Evolutionary conservation across 176 grass and related monocot genomes (phyloP).

Genomic region (Themeda triandra): DNA sequence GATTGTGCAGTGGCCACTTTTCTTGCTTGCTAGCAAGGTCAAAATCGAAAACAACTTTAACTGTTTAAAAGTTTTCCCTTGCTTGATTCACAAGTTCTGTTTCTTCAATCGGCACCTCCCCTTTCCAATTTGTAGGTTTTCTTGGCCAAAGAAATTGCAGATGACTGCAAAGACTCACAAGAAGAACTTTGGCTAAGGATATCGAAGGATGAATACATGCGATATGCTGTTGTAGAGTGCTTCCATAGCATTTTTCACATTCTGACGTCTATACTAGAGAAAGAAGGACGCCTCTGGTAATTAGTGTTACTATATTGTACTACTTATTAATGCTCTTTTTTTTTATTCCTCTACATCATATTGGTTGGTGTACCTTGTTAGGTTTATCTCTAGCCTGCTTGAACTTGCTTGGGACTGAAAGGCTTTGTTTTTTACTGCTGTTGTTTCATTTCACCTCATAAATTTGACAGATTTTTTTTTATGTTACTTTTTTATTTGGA

Average conservation of each 20-base stretch:
- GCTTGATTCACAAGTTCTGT: not conserved
- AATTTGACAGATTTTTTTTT: slow-evolving; percentile 10
- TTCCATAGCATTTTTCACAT: slow-evolving; percentile 62
- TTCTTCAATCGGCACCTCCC: not conserved
- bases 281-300: slow-evolving; percentile 77
- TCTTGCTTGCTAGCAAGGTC: slow-evolving; percentile 95
- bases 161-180: slow-evolving; percentile 68
- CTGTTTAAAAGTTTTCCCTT: not conserved
- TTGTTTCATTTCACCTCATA: not conserved
- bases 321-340: not conserved
- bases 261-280: slow-evolving; percentile 68
- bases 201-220: slow-evolving; percentile 84
- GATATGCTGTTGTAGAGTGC: slow-evolving; percentile 84
- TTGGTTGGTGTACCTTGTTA: not conserved
- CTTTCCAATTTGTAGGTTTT: slow-evolving; percentile 59
- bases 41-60: not conserved
- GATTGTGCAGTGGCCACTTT: slow-evolving; percentile 95
- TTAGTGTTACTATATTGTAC: not conserved
- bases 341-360: not conserved
- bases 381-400: not conserved
- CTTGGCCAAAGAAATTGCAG: slow-evolving; percentile 86
- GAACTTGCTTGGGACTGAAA: not conserved
- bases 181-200: slow-evolving; percentile 83
- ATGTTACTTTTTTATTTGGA: slow-evolving; percentile 7
- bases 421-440: not conserved